A percentile compares a stretch with the other conserved stretches of the same genome.
These are phyloP conservation scores for Ammopiptanthus mongolicus DNA, from an alignment of 306 rosid genomes.

Conservation along the genomic window DNA sequence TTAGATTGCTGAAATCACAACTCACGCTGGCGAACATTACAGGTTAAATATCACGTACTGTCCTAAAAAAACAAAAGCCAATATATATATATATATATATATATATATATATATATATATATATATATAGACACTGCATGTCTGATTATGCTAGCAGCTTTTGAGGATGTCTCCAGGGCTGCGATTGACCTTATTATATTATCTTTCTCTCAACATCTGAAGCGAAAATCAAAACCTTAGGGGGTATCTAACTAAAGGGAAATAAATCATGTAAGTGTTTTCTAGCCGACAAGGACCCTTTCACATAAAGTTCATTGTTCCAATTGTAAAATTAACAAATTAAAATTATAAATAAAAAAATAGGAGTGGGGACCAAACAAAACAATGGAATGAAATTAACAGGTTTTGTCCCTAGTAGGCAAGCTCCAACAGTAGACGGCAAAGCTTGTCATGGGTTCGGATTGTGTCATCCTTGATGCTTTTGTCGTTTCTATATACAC, in stretches of 20 bases:
- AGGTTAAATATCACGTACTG: background rate
- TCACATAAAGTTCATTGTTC: background rate
- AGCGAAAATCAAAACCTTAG: background rate
- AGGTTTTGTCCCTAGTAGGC: conserved; percentile 18
- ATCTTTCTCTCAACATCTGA: background rate
- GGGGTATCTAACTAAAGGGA: background rate
- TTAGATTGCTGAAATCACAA: background rate
- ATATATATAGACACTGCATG: background rate
- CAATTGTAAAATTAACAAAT: conserved; percentile 11
- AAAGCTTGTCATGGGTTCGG: conserved; percentile 18
- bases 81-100: background rate
- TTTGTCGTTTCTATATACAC: conserved; percentile 5
- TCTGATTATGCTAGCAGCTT: background rate
- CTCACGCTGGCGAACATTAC: background rate
- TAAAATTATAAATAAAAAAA: background rate
- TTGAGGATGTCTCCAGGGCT: background rate
- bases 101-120: no score
- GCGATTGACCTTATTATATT: background rate
- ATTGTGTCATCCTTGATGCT: background rate
- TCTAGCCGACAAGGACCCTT: background rate
- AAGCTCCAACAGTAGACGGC: background rate
- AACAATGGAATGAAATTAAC: background rate
- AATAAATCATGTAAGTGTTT: background rate
- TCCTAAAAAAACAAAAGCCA: background rate
- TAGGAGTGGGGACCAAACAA: background rate